Evolutionary conservation across 805 yeast genomes (phyloP).

Genomic region (Candida namnaoensis): DNA sequence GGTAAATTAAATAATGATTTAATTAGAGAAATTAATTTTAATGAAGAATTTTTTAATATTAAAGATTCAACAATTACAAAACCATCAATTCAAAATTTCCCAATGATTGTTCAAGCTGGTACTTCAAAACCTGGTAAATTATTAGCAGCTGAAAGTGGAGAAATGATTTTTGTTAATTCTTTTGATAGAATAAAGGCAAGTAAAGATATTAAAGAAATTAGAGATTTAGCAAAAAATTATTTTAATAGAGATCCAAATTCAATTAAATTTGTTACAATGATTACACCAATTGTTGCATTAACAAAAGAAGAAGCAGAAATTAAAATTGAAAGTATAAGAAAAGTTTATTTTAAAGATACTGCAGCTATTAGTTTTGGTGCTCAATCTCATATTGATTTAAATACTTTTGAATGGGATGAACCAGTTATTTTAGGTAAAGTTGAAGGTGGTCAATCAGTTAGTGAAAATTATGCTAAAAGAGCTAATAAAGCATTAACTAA

Average conservation of each 20-base stretch:
- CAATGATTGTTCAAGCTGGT: conserved; percentile 32
- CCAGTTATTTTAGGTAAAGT: conserved; percentile 24
- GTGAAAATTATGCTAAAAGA: conserved; percentile 24
- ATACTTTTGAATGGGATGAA: conserved; percentile 22
- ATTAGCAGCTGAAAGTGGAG: conserved; percentile 32
- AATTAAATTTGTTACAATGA: conserved; percentile 25
- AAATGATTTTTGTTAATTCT: conserved; percentile 26
- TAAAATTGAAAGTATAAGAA: conserved; percentile 19
- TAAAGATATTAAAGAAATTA: conserved; percentile 22
- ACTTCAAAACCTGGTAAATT: conserved; percentile 26
- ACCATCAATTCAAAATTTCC: conserved; percentile 31
- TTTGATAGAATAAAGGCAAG: conserved; percentile 20
- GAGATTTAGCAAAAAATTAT: conserved; percentile 23
- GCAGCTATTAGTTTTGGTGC: conserved; percentile 30
- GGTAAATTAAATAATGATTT: conserved; percentile 23
- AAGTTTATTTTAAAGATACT: conserved; percentile 28
- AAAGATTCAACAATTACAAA: conserved; percentile 28
- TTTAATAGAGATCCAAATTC: conserved; percentile 24
- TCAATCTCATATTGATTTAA: conserved; percentile 31
- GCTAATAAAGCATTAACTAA: conserved; percentile 15
- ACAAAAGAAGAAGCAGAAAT: conserved; percentile 29
- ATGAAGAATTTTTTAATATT: conserved; percentile 27
- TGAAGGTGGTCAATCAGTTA: conserved; percentile 24
- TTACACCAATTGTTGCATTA: conserved; percentile 24
- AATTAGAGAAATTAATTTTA: conserved; percentile 26